Evolutionary conservation across 1,284 basidiomycete species (phyloP).

Genomic region (Ceratobasidium sp.): DNA sequence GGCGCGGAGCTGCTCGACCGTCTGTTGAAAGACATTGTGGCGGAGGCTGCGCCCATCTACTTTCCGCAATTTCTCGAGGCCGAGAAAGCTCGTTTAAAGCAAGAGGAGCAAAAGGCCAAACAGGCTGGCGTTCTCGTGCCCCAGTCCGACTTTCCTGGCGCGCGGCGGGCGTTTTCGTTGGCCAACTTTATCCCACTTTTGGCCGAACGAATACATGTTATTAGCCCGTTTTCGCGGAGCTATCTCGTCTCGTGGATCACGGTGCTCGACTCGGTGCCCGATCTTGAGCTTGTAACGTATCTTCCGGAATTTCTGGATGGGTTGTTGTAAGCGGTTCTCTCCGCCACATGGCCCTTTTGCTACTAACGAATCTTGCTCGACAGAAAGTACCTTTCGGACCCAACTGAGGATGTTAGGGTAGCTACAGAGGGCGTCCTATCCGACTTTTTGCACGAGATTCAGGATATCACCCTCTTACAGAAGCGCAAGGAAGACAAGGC

Average conservation of each 20-base stretch:
- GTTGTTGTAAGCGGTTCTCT: constrained; percentile 71
- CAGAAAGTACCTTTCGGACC: constrained; percentile 95
- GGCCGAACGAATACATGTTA: constrained; percentile 90
- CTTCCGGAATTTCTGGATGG: constrained; percentile 95
- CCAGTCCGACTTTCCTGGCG: constrained; percentile 59
- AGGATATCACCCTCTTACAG: constrained; percentile 78
- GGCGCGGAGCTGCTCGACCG: constrained; percentile 98
- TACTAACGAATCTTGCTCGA: constrained; percentile 43
- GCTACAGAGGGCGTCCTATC: constrained; percentile 90
- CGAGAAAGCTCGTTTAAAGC: constrained; percentile 63
- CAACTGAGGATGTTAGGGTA: constrained; percentile 90
- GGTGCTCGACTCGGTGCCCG: constrained; percentile 94
- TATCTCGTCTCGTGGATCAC: constrained; percentile 97
- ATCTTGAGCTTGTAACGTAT: constrained; percentile 92
- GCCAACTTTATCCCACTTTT: constrained; percentile 94
- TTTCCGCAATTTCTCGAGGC: constrained; percentile 87
- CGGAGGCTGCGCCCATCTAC: constrained; percentile 94
- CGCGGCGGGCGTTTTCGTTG: constrained; percentile 84
- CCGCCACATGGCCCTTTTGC: neutral
- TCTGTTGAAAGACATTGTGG: constrained; percentile 95
- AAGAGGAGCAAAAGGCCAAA: constrained; percentile 50
- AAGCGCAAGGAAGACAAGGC: constrained; percentile 65
- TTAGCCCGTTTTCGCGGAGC: constrained; percentile 94
- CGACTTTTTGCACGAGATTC: constrained; percentile 93
- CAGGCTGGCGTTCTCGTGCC: constrained; percentile 67